Evolutionary conservation across 345 rosid species (phyloP), one percentile per base, ranked within the genome.

Genomic region (Arabis alpina): DNA sequence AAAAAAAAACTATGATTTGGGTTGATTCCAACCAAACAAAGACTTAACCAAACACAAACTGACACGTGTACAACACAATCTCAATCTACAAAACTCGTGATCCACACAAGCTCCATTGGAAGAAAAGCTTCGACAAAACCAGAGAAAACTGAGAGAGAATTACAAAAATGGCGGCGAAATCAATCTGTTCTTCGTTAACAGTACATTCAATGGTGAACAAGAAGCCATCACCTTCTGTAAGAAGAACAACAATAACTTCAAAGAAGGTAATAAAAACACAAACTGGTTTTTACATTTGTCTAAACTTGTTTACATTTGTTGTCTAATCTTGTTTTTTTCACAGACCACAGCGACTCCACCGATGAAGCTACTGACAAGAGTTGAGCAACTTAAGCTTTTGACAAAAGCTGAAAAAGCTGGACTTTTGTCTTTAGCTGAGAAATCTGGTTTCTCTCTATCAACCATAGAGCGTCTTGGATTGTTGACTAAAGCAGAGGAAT

Each of bases 341-440:
- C 72, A 49, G 30, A 61, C 72, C 48, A 71, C 66, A 23, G 61
- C 34, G 53, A 42, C 49, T 40, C 74, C 78, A 8, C 86, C 82
- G 3, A 83, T 93, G 11, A 93, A 89, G 85, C 91, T 93, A 13
- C 88, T 91, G 34, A 87, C 97, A 28, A 83, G 97, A 76, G 97
- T 93, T 52, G 98, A 91, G 83, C 85, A 93, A 68, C 95, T 93
- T 30, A 93, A 85, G 71, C 88, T 93, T 15, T 79, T 93, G 24
- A 86, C 85, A 54, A 91, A 91, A 80, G 99, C 99, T 0, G 96
- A 91, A 78, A 93, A 86, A 62, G 96, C 96, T 0, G 97, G 99
- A 4, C 71, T 93, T 14, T 85, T 93, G 19, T 93, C 97, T 0
- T 88, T 96, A 0, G 99, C 97, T 0, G 99, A 91, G 83, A 91